Conservation (phyloP, 2,329 filamentous ascomycete species). For the Daldinia eschscholtzii region DNA sequence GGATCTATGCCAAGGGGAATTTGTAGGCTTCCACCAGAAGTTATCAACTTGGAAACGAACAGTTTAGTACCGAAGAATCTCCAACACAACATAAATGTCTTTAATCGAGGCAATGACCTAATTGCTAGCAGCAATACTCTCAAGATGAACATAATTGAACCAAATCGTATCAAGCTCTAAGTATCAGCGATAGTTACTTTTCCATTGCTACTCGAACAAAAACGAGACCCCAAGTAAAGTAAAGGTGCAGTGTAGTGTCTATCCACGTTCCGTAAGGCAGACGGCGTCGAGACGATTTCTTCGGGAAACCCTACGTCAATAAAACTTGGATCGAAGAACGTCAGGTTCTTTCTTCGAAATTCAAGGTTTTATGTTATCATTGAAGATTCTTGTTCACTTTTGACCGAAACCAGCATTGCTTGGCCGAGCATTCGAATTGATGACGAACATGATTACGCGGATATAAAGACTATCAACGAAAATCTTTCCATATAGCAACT, state of each 20-base stretch:
- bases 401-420: not conserved
- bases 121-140: too few species aligned
- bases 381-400: not conserved
- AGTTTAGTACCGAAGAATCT: too few species aligned
- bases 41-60: too few species aligned
- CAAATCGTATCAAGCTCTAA: too few species aligned
- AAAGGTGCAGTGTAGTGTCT: not conserved
- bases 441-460: constrained; percentile 1
- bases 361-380: not conserved
- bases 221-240: too few species aligned
- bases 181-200: too few species aligned
- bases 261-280: not conserved
- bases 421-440: not conserved
- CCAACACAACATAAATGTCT: too few species aligned
- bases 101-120: too few species aligned
- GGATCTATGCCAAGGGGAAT: not conserved
- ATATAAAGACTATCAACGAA: not conserved
- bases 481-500: not conserved
- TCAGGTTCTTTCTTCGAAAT: not conserved
- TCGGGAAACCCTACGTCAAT: not conserved
- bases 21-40: too few species aligned
- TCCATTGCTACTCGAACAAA: not conserved
- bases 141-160: too few species aligned
- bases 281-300: not conserved
- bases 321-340: not conserved